These are phyloP conservation scores for Cephaloascus fragrans DNA, from an alignment of 805 yeast genomes.

Conservation along the genomic window DNA sequence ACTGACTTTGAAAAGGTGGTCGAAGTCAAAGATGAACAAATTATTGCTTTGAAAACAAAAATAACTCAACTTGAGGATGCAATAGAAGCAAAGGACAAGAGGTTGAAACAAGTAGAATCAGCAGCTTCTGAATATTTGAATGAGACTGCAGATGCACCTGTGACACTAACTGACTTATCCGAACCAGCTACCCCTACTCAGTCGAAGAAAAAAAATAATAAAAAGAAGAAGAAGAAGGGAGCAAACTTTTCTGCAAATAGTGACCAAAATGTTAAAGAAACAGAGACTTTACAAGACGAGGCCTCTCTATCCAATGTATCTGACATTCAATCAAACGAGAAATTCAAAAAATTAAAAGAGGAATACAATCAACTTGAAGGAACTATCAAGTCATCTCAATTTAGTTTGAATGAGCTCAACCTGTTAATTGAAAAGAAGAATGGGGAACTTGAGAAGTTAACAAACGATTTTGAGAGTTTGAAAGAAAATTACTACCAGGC, in stretches of 20 bases:
- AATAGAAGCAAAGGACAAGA: no score
- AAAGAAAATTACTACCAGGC: slow-evolving; percentile 1
- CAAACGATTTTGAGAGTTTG: slow-evolving; percentile 7
- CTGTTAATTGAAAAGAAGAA: slow-evolving; percentile 2
- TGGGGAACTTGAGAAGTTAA: slow-evolving; percentile 8
- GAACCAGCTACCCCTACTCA: slow-evolving; percentile 2
- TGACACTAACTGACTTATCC: no score
- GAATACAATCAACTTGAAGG: slow-evolving; percentile 6
- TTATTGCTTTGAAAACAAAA: no score
- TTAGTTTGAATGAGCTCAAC: slow-evolving; percentile 5
- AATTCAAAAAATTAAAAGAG: slow-evolving; percentile 7
- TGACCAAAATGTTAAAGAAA: slow-evolving; percentile 9
- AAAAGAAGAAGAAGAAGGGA: slow-evolving; percentile 6
- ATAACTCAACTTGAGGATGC: no score
- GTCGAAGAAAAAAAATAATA: slow-evolving; percentile 8
- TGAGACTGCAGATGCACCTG: neutral
- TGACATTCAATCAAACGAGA: no score
- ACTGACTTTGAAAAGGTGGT: no score
- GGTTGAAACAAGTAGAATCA: no score
- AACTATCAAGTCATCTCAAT: slow-evolving; percentile 3
- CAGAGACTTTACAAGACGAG: slow-evolving; percentile 5
- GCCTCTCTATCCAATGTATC: slow-evolving; percentile 9
- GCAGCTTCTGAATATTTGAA: no score
- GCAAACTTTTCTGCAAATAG: neutral
- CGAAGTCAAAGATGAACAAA: no score